Conservation (phyloP, 768 basidiomycete genomes). For the Crepidotus variabilis region DNA sequence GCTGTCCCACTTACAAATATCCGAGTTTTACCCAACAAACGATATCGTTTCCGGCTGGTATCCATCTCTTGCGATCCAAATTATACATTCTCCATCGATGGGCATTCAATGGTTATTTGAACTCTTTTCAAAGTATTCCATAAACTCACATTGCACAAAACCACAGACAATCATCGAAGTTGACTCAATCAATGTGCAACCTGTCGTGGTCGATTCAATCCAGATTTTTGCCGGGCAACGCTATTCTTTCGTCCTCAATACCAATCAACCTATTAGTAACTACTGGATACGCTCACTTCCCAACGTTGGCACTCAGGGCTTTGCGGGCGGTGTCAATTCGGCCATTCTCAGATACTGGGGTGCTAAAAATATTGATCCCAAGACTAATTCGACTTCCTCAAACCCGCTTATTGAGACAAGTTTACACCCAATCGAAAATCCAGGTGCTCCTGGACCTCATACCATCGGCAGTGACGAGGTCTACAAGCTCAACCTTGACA, state of each 20-base stretch:
- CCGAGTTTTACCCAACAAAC: conserved; percentile 28
- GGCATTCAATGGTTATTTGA: conserved; percentile 24
- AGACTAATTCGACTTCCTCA: conserved; percentile 4
- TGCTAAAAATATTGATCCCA: conserved; percentile 27
- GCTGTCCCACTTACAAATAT: conserved; percentile 32
- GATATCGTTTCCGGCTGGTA: conserved; percentile 45
- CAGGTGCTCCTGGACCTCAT: conserved; percentile 19
- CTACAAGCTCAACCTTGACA: conserved; percentile 10
- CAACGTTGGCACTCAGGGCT: conserved; percentile 15
- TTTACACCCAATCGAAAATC: conserved; percentile 17
- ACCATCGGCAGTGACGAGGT: conserved; percentile 14
- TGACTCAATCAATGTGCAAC: conserved; percentile 39
- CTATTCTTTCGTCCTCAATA: conserved; percentile 34
- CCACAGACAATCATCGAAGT: conserved; percentile 46
- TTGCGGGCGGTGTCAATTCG: conserved; percentile 27
- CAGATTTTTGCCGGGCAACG: conserved; percentile 36
- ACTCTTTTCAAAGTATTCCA: background rate
- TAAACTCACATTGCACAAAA: background rate
- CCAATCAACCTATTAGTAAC: conserved; percentile 43
- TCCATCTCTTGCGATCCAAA: conserved; percentile 33
- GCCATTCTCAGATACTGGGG: conserved; percentile 42
- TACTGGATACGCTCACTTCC: conserved; percentile 47
- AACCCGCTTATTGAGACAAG: conserved; percentile 18
- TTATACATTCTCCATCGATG: conserved; percentile 39
- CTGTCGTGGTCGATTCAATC: conserved; percentile 39